Conservation (phyloP, 345 rosid species). For the Eucalyptus curtisii region DNA sequence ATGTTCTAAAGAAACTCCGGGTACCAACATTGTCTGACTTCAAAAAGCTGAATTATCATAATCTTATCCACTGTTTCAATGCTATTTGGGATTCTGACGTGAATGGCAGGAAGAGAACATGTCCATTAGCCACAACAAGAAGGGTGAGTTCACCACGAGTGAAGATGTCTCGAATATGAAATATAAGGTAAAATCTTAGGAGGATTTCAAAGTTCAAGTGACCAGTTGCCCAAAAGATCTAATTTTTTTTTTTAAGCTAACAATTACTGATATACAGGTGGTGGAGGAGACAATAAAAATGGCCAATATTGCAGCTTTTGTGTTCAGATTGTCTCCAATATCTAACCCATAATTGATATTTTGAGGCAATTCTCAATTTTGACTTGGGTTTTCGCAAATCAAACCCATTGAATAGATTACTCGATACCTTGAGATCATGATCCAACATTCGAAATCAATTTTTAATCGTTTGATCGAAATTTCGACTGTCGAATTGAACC, state of each 20-base stretch:
- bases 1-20: neutral
- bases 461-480: no score
- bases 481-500: no score
- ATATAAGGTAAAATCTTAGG: neutral
- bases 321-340: neutral
- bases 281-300: slow-evolving; percentile 24
- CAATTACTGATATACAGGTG: neutral
- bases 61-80: neutral
- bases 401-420: no score
- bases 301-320: slow-evolving; percentile 9
- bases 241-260: neutral
- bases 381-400: no score
- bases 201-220: neutral
- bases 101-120: slow-evolving; percentile 23
- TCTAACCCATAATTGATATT: no score
- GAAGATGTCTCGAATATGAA: no score
- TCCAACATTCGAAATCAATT: no score
- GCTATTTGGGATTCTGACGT: neutral
- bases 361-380: no score
- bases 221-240: neutral
- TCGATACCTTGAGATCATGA: no score
- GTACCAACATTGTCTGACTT: neutral
- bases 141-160: slow-evolving; percentile 19
- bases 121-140: slow-evolving; percentile 1
- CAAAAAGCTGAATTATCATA: neutral